Percentiles rank a stretch among this genome's conserved stretches.
Conservation (phyloP, 2,329 filamentous ascomycete species). For the Fusarium lyarnte region DNA sequence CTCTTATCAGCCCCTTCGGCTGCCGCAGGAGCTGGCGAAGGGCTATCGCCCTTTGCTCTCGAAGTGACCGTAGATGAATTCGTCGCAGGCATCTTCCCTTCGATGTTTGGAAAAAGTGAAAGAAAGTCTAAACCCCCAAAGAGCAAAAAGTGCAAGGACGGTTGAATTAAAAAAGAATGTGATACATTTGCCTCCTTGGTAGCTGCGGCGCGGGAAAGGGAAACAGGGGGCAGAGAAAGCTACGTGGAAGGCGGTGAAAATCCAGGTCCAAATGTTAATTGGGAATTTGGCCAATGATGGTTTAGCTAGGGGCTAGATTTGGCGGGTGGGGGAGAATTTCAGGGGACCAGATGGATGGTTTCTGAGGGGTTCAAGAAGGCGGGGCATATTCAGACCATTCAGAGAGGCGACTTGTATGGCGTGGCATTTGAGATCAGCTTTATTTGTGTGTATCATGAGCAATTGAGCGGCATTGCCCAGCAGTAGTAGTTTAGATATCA, state of each 20-base stretch:
- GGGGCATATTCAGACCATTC: constrained; percentile 33
- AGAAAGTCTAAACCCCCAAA: neutral
- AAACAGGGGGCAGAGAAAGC: constrained; percentile 22
- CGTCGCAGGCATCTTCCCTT: constrained; percentile 39
- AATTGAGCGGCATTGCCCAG: neutral
- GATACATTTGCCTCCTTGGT: constrained; percentile 28
- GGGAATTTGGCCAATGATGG: constrained; percentile 5
- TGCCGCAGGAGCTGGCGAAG: constrained; percentile 20
- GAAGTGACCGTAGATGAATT: constrained; percentile 49
- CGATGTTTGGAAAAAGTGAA: neutral
- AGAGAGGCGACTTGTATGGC: constrained; percentile 26
- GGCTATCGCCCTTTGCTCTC: constrained; percentile 42
- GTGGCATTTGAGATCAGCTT: constrained; percentile 15
- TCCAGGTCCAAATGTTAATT: constrained; percentile 17
- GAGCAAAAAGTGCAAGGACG: neutral
- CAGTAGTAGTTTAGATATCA: neutral
- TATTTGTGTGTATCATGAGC: neutral
- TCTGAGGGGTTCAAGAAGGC: constrained; percentile 37
- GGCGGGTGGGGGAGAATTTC: constrained; percentile 13
- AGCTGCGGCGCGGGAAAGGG: constrained; percentile 12
- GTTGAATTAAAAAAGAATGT: constrained; percentile 25
- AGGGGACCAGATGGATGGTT: constrained; percentile 27
- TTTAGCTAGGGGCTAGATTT: constrained; percentile 31
- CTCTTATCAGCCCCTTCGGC: constrained; percentile 40
- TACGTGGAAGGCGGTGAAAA: constrained; percentile 44